A percentile compares a stretch with the other conserved stretches of the same genome.
phyloP scores from a whole-genome alignment of 495 filamentous ascomycete species.

The Aspergillus diversus region DNA sequence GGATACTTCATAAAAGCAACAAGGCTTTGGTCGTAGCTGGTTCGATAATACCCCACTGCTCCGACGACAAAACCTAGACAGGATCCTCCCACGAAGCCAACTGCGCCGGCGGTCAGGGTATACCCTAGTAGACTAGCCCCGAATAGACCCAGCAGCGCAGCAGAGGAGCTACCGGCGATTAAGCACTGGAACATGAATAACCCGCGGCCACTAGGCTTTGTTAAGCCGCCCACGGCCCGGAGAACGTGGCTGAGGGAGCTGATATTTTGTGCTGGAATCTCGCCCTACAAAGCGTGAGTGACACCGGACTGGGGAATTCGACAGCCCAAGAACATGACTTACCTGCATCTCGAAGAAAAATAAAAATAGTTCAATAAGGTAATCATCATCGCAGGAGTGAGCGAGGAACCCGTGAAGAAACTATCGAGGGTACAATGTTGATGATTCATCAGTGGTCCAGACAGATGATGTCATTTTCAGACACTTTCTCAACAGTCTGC shows the following conservation, averaged over 20 bases:
- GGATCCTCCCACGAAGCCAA: slow-evolving; percentile 14
- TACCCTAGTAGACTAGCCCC: slow-evolving; percentile 11
- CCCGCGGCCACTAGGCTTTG: slow-evolving; percentile 13
- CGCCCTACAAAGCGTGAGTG: slow-evolving; percentile 5
- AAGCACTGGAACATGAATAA: slow-evolving; percentile 14
- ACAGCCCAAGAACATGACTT: background rate
- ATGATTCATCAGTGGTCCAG: too few species aligned
- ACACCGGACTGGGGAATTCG: background rate
- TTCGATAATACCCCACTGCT: slow-evolving; percentile 6
- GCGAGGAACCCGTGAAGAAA: too few species aligned
- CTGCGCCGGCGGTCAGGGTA: slow-evolving; percentile 4
- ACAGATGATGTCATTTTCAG: too few species aligned
- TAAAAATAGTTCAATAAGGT: too few species aligned
- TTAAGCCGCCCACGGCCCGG: slow-evolving; percentile 10
- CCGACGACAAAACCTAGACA: slow-evolving; percentile 11
- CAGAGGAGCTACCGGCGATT: slow-evolving; percentile 10
- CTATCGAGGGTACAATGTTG: too few species aligned
- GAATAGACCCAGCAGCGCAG: slow-evolving; percentile 3
- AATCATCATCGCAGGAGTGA: too few species aligned
- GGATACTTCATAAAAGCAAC: slow-evolving; percentile 6
- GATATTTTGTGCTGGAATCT: slow-evolving; percentile 3
- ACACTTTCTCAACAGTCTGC: too few species aligned
- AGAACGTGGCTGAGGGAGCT: slow-evolving; percentile 7
- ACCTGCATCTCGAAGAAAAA: slow-evolving; percentile 7
- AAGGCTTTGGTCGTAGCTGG: slow-evolving; percentile 1